Conservation (phyloP, 2,329 filamentous ascomycete species). For the Ascosphaera aggregata region DNA sequence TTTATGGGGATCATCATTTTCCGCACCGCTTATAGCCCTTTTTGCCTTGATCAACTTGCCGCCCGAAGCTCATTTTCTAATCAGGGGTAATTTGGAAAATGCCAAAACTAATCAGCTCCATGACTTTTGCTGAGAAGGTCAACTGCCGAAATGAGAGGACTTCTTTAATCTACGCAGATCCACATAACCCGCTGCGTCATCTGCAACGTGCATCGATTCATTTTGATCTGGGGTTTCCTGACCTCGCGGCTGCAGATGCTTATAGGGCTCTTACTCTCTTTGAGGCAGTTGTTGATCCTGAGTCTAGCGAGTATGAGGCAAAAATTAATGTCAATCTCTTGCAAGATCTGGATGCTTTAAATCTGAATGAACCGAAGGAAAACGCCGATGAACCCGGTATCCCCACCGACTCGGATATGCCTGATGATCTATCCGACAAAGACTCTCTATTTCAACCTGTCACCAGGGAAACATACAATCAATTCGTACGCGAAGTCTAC, state of each 20-base stretch:
- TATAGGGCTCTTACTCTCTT: constrained; percentile 74
- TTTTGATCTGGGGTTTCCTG: constrained; percentile 57
- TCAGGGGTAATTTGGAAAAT: not conserved
- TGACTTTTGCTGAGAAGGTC: constrained; percentile 1
- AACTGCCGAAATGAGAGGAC: constrained; percentile 30
- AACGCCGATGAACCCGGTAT: constrained; percentile 6
- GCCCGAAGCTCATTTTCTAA: too few relatives aligned
- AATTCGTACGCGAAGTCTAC: constrained; percentile 15
- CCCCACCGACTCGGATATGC: too few relatives aligned
- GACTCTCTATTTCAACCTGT: constrained; percentile 13
- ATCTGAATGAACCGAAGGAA: not conserved
- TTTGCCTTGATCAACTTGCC: too few relatives aligned
- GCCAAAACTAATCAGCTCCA: not conserved
- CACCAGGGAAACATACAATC: constrained; percentile 6
- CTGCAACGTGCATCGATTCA: constrained; percentile 42
- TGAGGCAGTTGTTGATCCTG: constrained; percentile 50
- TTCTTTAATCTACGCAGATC: constrained; percentile 14
- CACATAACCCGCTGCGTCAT: constrained; percentile 19
- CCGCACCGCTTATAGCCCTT: too few relatives aligned
- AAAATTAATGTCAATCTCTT: constrained; percentile 17
- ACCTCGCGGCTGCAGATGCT: constrained; percentile 72
- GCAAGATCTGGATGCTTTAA: not conserved
- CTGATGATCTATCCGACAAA: constrained; percentile 6
- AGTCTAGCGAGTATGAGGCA: constrained; percentile 65
- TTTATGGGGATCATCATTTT: too few relatives aligned